Base-by-base conservation (phyloP, 495 filamentous ascomycete genomes). In the Hypomontagnella monticulosa region DNA sequence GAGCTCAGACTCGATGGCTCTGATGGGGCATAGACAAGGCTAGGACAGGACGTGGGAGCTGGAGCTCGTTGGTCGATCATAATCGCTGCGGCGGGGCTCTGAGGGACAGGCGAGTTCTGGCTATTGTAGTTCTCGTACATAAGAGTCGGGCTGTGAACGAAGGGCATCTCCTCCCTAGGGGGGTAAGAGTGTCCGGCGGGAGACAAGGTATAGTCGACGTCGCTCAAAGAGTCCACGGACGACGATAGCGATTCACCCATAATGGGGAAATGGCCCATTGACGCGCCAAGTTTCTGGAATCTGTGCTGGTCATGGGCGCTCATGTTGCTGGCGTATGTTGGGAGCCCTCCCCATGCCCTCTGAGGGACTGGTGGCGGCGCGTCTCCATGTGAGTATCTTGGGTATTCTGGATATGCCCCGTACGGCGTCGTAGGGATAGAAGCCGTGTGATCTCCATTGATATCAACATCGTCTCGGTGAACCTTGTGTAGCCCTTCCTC, bases 191-290 rank as follows among this genome's bases (percentile, higher is more conserved):
- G 80, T 43, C 72, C 74, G 38, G 84, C 70, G 9, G 83, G 82
- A 18, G 83, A 85, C 41, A 74, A 18, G 52, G 80, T 78, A 65
- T 85, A 86, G 66, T 86, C 81, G 46, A 81, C 76, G 11, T 85
- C 83, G 63, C 80, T 84, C 43, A 86, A 76, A 4, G 82, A 77
- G 63, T 84, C 82, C 50, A 83, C 72, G 11, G 81, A 80, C 3
- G 79, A 78, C 8, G 77, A 80, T 43, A 84, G 73, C 57, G 77
- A 73, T 16, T 83, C 80, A n/a, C 69, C 66, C 33, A 75, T 74
- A 23, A 76, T 63, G 16, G 71, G 67, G 48, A 68, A 73, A 40
- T 70, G 71, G 54, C 55, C 47, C 53, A 73, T 49, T 4, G 68
- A 63, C 32, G 55, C 61, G 41, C 62, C 65, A 9, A 72, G 53